Conservation (phyloP, 2,329 filamentous ascomycete species). For the Fusarium sp. region DNA sequence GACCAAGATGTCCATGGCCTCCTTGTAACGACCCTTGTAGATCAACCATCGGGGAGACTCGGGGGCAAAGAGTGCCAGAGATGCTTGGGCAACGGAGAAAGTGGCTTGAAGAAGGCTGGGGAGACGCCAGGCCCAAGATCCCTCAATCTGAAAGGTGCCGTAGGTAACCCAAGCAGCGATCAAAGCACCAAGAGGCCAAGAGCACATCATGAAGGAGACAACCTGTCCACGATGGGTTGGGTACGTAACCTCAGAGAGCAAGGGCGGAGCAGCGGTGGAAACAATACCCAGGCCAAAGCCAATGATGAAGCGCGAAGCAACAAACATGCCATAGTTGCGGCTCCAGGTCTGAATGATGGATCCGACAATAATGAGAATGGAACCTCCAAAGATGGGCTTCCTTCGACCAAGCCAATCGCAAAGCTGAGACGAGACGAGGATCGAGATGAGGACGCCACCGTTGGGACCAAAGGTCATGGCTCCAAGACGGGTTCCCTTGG, state of each 20-base stretch:
- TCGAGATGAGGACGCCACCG: slow-evolving; percentile 38
- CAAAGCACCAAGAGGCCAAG: slow-evolving; percentile 31
- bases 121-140: slow-evolving; percentile 60
- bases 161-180: slow-evolving; percentile 49
- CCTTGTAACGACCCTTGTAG: slow-evolving; percentile 40
- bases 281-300: slow-evolving; percentile 55
- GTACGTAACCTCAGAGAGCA: slow-evolving; percentile 50
- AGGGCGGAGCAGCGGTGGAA: slow-evolving; percentile 45
- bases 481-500: slow-evolving; percentile 43
- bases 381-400: slow-evolving; percentile 41
- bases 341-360: slow-evolving; percentile 43
- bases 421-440: slow-evolving; percentile 40
- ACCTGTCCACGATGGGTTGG: slow-evolving; percentile 49
- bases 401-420: slow-evolving; percentile 44
- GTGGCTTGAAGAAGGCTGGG: slow-evolving; percentile 58
- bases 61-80: slow-evolving; percentile 21
- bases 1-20: slow-evolving; percentile 30
- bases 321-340: slow-evolving; percentile 48
- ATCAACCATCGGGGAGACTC: slow-evolving; percentile 41
- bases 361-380: slow-evolving; percentile 43
- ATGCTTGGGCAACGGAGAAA: slow-evolving; percentile 39
- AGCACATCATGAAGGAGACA: slow-evolving; percentile 43
- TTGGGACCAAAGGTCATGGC: slow-evolving; percentile 44
- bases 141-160: slow-evolving; percentile 52
- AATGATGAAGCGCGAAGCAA: slow-evolving; percentile 48